These are phyloP conservation scores for Dissophora ornata DNA, from an alignment of 192 early-diverging fungal genomes.

Conservation along the genomic window DNA sequence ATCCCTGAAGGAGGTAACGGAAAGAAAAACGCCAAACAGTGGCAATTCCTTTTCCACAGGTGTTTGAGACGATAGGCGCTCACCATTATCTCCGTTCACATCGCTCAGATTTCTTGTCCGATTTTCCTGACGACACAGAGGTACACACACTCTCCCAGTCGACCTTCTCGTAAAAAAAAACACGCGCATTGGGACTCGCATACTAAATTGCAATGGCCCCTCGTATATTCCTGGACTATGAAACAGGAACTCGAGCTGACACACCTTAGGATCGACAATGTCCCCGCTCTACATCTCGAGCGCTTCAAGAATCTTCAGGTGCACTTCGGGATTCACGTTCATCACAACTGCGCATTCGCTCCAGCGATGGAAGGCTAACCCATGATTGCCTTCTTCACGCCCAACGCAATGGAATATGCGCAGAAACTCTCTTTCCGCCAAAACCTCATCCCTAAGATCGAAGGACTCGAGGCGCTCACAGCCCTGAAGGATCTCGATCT, in stretches of 20 bases:
- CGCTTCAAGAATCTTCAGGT: constrained; percentile 79
- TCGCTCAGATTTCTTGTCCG: constrained; percentile 63
- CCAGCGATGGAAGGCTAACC: too few species aligned
- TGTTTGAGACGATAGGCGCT: not conserved
- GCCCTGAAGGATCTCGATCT: constrained; percentile 87
- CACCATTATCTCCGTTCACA: too few species aligned
- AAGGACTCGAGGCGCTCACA: constrained; percentile 63
- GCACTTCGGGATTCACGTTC: not conserved
- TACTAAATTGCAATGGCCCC: too few species aligned
- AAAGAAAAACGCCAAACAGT: not conserved
- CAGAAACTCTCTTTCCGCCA: constrained; percentile 85
- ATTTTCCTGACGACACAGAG: constrained; percentile 62
- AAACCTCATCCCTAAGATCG: constrained; percentile 83
- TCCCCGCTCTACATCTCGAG: constrained; percentile 64
- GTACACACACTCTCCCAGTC: constrained; percentile 22
- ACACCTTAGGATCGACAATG: constrained; percentile 70
- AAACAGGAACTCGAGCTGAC: constrained; percentile 74
- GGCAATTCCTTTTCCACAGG: not conserved
- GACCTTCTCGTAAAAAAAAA: too few species aligned
- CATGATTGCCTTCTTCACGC: not conserved
- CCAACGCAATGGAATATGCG: not conserved
- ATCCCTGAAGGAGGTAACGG: constrained; percentile 12
- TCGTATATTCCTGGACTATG: not conserved
- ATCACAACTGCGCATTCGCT: too few species aligned
- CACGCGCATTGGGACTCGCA: too few species aligned